Conservation (phyloP, 2,329 filamentous ascomycete genomes). For the Huntiella savannae region DNA sequence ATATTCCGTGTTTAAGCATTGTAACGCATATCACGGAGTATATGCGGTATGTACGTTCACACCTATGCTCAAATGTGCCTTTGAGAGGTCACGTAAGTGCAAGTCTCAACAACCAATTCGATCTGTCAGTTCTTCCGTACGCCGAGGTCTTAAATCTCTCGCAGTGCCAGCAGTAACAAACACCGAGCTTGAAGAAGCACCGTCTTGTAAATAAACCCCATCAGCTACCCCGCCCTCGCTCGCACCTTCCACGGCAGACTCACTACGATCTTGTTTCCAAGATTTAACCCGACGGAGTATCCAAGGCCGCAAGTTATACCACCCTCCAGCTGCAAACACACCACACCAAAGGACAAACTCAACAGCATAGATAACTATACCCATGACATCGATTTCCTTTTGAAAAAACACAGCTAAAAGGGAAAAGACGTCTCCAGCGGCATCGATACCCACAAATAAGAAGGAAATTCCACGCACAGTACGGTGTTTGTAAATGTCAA, state of each 20-base stretch:
- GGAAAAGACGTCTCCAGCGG: constrained; percentile 47
- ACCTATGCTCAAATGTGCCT: neutral
- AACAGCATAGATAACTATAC: constrained; percentile 46
- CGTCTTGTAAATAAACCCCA: constrained; percentile 24
- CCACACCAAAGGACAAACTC: constrained; percentile 50
- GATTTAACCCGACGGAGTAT: constrained; percentile 20
- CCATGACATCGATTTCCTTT: constrained; percentile 36
- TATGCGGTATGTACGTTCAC: neutral
- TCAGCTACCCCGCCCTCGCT: neutral
- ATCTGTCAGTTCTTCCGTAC: neutral
- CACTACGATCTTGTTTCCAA: constrained; percentile 9
- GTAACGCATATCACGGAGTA: neutral
- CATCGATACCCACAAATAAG: constrained; percentile 52
- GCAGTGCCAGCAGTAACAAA: constrained; percentile 29
- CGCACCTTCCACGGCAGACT: neutral
- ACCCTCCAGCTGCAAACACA: constrained; percentile 44
- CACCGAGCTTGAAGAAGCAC: constrained; percentile 43
- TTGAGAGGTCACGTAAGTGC: neutral
- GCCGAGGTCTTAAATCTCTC: constrained; percentile 3
- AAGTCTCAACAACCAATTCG: neutral
- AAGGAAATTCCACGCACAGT: constrained; percentile 55
- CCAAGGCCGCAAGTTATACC: constrained; percentile 46
- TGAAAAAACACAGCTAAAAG: constrained; percentile 46
- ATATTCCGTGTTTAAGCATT: no score
- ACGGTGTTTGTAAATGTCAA: constrained; percentile 46